A percentile compares a stretch with the other conserved stretches of the same genome.
These are phyloP conservation scores for Arthromyces matolae DNA, from an alignment of 768 basidiomycete genomes.

Conservation along the genomic window DNA sequence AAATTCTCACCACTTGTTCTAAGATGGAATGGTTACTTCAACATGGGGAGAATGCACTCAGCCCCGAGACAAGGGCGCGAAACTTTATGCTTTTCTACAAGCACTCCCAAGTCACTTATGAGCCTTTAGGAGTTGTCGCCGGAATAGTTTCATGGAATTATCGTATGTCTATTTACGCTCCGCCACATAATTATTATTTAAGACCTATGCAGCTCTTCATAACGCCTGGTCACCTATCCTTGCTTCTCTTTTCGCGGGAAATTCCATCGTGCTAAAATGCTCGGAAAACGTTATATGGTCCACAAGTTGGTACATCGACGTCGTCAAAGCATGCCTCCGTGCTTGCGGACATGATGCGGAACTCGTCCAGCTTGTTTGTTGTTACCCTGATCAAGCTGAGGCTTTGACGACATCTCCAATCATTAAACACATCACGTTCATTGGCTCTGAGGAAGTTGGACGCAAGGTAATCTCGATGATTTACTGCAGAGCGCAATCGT, in stretches of 20 bases:
- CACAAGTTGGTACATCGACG: constrained; percentile 75
- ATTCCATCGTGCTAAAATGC: constrained; percentile 87
- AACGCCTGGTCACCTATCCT: constrained; percentile 94
- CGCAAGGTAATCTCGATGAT: constrained; percentile 51
- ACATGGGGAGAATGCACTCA: constrained; percentile 75
- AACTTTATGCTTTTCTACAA: constrained; percentile 76
- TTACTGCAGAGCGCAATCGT: background rate
- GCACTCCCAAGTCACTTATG: constrained; percentile 74
- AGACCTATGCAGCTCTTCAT: constrained; percentile 63
- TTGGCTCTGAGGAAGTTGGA: constrained; percentile 78
- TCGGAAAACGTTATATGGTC: constrained; percentile 94
- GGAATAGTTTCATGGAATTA: constrained; percentile 97
- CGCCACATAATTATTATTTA: background rate
- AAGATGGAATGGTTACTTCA: constrained; percentile 92
- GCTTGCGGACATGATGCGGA: constrained; percentile 82
- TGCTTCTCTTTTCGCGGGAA: constrained; percentile 87
- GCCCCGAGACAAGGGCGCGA: constrained; percentile 65
- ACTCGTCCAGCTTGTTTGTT: constrained; percentile 88
- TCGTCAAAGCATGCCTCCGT: constrained; percentile 70
- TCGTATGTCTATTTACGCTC: constrained; percentile 41
- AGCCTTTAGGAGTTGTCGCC: constrained; percentile 89
- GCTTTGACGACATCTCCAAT: constrained; percentile 72
- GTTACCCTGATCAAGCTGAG: constrained; percentile 84
- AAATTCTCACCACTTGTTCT: constrained; percentile 90
- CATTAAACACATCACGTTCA: constrained; percentile 94